phyloP scores from a whole-genome alignment of 768 basidiomycete species.

The Suillus americanus region DNA sequence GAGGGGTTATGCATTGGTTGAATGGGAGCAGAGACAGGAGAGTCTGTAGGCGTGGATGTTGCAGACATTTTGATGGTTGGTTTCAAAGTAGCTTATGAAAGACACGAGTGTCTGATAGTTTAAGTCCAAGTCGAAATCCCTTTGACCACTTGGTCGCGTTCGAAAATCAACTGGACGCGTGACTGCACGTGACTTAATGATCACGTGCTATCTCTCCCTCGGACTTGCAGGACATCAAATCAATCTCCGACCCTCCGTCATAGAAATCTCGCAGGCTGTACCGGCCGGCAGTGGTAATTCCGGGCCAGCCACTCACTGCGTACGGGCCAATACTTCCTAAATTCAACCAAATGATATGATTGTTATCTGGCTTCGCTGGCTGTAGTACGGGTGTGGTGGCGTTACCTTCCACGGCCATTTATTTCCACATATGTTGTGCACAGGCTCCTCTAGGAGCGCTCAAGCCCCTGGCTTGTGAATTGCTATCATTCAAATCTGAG shows the following conservation, averaged over 20 bases:
- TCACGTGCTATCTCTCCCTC: conserved; percentile 1
- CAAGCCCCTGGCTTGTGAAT: not conserved
- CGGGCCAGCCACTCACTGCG: not conserved
- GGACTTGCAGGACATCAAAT: not conserved
- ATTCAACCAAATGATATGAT: not conserved
- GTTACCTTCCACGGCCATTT: not conserved
- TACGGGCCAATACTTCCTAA: not conserved
- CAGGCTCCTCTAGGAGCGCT: not conserved
- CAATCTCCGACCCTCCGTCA: not conserved
- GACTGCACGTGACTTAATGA: conserved; percentile 24
- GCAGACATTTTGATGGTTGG: conserved; percentile 45
- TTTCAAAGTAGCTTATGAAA: not conserved
- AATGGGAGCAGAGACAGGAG: conserved; percentile 60
- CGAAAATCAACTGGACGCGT: conserved; percentile 29
- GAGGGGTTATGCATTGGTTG: conserved; percentile 86
- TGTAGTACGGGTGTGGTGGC: not conserved
- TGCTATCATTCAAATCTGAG: no score
- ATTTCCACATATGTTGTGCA: not conserved
- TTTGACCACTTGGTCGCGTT: conserved; percentile 14
- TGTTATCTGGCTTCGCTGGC: not conserved
- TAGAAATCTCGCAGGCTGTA: conserved; percentile 1
- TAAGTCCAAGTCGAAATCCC: not conserved
- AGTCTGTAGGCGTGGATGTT: conserved; percentile 61
- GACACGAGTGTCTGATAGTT: conserved; percentile 1
- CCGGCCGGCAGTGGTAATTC: not conserved